Evolutionary conservation across 106 monocot species (phyloP).

Genomic region (Acanthochlamys bracteata): DNA sequence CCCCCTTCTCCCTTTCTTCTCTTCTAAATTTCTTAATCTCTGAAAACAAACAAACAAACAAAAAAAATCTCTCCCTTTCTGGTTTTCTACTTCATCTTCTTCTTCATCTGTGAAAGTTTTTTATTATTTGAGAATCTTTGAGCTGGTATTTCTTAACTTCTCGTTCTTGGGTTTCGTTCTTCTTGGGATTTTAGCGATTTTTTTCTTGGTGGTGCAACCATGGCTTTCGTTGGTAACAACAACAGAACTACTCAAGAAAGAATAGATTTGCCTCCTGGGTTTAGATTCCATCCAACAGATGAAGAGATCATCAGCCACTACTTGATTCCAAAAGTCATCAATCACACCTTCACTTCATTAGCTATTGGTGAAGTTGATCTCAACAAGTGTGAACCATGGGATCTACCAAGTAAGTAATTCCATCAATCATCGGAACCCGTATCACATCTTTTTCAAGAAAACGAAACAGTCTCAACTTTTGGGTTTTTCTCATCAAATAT

Average conservation of each 20-base stretch:
- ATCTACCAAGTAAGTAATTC: conserved; percentile 50
- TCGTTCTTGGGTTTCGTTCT: background rate
- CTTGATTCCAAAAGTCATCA: conserved; percentile 21
- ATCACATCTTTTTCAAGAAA: background rate
- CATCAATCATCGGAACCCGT: background rate
- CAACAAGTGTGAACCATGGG: conserved; percentile 90
- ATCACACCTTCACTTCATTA: conserved; percentile 26
- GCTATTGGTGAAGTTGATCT: conserved; percentile 74
- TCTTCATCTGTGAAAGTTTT: background rate
- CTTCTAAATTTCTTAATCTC: background rate
- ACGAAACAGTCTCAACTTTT: background rate
- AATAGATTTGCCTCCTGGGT: conserved; percentile 29
- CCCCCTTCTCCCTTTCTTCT: background rate
- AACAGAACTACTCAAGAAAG: background rate
- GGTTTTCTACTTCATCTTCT: background rate
- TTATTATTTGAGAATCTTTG: background rate
- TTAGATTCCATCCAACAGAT: conserved; percentile 36
- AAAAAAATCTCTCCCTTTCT: background rate
- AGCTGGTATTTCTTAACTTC: background rate
- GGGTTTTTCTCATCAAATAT: background rate
- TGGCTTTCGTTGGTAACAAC: background rate
- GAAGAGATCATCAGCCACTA: conserved; percentile 32
- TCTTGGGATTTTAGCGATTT: background rate
- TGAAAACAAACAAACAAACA: too few relatives aligned
- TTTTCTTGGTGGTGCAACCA: conserved; percentile 1